Evolutionary conservation across 139 green algal genomes (phyloP), one percentile per base, ranked within the genome.

Genomic region (Picochlorum sp.): DNA sequence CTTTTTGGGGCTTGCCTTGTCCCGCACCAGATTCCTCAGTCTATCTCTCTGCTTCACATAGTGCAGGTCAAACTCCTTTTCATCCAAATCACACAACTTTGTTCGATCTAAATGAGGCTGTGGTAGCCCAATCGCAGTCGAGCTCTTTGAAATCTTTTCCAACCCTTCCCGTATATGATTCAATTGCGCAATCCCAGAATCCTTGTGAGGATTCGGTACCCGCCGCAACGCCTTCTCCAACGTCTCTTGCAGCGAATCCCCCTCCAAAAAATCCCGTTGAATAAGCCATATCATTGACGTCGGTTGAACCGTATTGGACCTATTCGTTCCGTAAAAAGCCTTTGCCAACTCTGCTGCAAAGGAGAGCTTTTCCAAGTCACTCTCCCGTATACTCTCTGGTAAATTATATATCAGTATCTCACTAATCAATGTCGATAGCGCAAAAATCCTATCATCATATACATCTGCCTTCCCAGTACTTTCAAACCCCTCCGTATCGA

Each of bases 401-500:
- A 96, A 78, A 73, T 95, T 95, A 79, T 96, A 96, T 3, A 95
- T 68, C 58, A 85, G 66, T n/a, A 85, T 75, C 15, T 71, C 75
- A 68, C 70, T 84, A 14, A 95, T 66, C 6, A 96, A 65, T 14
- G 91, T 78, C 3, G 74, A 79, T 16, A 97, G 76, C 1, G 91
- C 91, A 82, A 97, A 97, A 46, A 97, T 89, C 34, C 91, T 81
- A 76, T 97, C 91, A 69, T 97, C 91, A 65, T 97, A 97, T 0
- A 74, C 77, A 65, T 93, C 89, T 14, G 81, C 77, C 38, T 90
- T 91, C 57, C 90, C 90, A 0, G 90, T 89, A 58, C 51, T 80
- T 71, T 97, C 91, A 69, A 97, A 97, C 2, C 91, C 91, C 74
- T 97, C 90, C 0, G 91, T 97, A 80, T 97, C 90, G 0, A 97